Percentiles rank a stretch among this genome's conserved stretches.
phyloP scores from a whole-genome alignment of 192 early-diverging fungal species.

The Linnemannia zychae region DNA sequence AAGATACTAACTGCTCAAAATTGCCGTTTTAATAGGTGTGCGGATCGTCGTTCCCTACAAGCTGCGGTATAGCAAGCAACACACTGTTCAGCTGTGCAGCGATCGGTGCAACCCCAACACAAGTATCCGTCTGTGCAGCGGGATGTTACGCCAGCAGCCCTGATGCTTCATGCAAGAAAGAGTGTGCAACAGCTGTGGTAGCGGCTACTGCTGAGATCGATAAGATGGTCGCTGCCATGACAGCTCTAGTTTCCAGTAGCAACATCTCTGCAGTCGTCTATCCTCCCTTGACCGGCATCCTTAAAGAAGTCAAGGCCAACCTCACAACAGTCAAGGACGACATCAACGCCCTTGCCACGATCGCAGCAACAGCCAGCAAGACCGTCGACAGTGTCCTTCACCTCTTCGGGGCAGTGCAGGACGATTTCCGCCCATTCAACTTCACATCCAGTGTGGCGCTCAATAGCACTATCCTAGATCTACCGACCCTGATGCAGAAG shows the following conservation, averaged over 20 bases:
- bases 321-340: not conserved
- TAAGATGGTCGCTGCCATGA: not conserved
- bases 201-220: not conserved
- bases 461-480: not conserved
- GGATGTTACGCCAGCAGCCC: not conserved
- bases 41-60: conserved; percentile 6
- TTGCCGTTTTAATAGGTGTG: not conserved
- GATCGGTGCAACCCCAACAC: not conserved
- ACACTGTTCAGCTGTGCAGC: not conserved
- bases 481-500: not conserved
- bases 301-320: not conserved
- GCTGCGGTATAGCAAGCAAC: not conserved
- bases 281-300: not conserved
- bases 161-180: not conserved
- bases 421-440: not conserved
- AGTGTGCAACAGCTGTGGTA: not conserved
- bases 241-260: not conserved
- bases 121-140: not conserved
- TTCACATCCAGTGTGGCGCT: not conserved
- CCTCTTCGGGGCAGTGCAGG: not conserved
- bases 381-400: not conserved
- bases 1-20: not conserved
- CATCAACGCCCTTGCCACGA: not conserved
- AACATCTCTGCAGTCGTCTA: not conserved
- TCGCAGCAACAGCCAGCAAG: not conserved